Base-by-base conservation (phyloP, 768 basidiomycete species). In the Kondoa malvinella region DNA sequence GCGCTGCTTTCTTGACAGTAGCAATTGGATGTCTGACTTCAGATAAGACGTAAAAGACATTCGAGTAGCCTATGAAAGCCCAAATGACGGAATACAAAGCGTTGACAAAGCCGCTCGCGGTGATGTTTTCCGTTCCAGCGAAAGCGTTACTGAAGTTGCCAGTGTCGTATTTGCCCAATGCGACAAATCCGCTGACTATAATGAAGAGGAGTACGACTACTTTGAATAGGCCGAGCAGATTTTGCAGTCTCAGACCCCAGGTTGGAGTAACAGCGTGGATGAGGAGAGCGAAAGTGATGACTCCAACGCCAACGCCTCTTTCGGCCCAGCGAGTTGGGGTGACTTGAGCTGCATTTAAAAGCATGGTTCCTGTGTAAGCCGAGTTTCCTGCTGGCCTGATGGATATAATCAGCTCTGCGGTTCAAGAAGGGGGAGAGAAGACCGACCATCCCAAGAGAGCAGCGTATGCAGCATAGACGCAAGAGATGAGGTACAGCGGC, bases 291-390 rank as follows among this genome's bases (percentile, higher is more conserved):
- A 71, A 72, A 2, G 71, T 70, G 66, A 74, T 66, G 30, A 70
- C 68, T 3, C 67, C 74, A 65, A 74, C 68, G 34, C 74, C 74
- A 57, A 74, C 71, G 0, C 66, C 74, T 26, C 74, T 58, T 31
- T 72, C 69, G 50, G 71, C 71, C 74, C 74, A 74, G 27, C 70
- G 66, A 14, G n/a, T n/a, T n/a, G n/a, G n/a, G n/a, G n/a, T n/a
- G n/a, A n/a, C n/a, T n/a, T n/a, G n/a, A n/a, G n/a, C n/a, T n/a
- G n/a, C n/a, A n/a, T n/a, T n/a, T n/a, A n/a, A n/a, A n/a, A n/a
- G n/a, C n/a, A n/a, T n/a, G n/a, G n/a, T n/a, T n/a, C n/a, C n/a
- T n/a, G n/a, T n/a, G n/a, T n/a, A n/a, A n/a, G n/a, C n/a, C n/a
- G n/a, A n/a, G n/a, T n/a, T n/a, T n/a, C n/a, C n/a, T n/a, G n/a